phyloP scores from a whole-genome alignment of 148 eudicot species.

The Fagopyrum homotropicum region DNA sequence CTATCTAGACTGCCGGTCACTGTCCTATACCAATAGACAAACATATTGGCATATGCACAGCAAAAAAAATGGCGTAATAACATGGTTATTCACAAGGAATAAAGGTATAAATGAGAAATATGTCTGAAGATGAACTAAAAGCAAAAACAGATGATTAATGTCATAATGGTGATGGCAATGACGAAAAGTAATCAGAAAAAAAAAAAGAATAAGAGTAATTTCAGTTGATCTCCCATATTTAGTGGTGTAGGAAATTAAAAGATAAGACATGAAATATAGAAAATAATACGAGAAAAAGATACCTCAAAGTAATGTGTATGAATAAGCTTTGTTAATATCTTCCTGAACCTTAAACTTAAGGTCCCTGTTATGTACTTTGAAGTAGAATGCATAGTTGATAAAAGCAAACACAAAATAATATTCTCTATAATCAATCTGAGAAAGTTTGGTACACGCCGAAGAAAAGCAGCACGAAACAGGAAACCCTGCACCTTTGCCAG shows the following conservation, averaged over 20 bases:
- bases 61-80: neutral
- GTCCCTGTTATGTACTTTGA: constrained; percentile 94
- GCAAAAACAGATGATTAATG: neutral
- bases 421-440: constrained; percentile 84
- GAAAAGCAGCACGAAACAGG: constrained; percentile 95
- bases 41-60: neutral
- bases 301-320: constrained; percentile 97
- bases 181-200: neutral
- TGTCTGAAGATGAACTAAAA: neutral
- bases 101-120: neutral
- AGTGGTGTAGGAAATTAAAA: neutral
- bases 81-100: neutral
- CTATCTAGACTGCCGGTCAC: no score
- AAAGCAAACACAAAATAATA: constrained; percentile 75
- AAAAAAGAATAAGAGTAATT: neutral
- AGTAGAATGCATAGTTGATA: constrained; percentile 77
- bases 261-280: constrained; percentile 1
- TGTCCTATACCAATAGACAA: no score
- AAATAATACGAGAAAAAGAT: neutral
- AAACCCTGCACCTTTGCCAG: constrained; percentile 98
- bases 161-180: neutral
- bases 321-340: constrained; percentile 84
- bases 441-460: constrained; percentile 84
- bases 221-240: neutral
- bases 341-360: constrained; percentile 78